These are phyloP conservation scores for Saccharomycopsis phalli DNA, from an alignment of 1,139 yeast species.

Conservation along the genomic window DNA sequence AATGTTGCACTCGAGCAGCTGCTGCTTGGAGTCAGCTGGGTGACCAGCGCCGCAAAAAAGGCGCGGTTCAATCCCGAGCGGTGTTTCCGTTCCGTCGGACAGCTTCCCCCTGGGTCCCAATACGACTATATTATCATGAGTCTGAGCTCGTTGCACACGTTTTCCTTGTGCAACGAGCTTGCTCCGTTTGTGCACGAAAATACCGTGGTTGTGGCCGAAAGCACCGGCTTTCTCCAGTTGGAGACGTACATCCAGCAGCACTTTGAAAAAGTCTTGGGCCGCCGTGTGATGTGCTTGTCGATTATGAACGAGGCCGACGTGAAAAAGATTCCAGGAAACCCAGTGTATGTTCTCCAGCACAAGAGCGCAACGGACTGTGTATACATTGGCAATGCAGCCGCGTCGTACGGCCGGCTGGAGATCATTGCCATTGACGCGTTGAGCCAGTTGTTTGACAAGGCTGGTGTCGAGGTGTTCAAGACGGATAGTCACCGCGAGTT, in stretches of 20 bases:
- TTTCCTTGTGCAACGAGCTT: slow-evolving; percentile 33
- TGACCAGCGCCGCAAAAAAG: slow-evolving; percentile 4
- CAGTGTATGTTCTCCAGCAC: slow-evolving; percentile 28
- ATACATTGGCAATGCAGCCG: slow-evolving; percentile 28
- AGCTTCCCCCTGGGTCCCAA: slow-evolving; percentile 22
- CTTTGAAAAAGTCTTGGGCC: slow-evolving; percentile 26
- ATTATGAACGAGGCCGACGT: slow-evolving; percentile 60
- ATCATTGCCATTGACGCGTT: slow-evolving; percentile 24
- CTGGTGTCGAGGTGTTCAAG: slow-evolving; percentile 37
- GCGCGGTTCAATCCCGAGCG: slow-evolving; percentile 3
- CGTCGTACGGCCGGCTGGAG: slow-evolving; percentile 24
- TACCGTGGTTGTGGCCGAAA: slow-evolving; percentile 53
- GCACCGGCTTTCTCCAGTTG: slow-evolving; percentile 61
- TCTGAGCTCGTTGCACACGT: slow-evolving; percentile 38
- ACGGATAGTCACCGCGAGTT: slow-evolving; percentile 50
- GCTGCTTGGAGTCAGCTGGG: slow-evolving; percentile 6
- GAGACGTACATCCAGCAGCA: slow-evolving; percentile 52
- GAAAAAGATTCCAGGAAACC: slow-evolving; percentile 32
- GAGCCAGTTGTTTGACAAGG: slow-evolving; percentile 24
- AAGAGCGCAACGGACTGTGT: slow-evolving; percentile 27
- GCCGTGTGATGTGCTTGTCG: slow-evolving; percentile 40
- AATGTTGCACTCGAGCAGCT: no score
- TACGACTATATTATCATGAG: slow-evolving; percentile 44
- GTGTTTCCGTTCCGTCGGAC: not conserved
- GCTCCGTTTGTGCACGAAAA: slow-evolving; percentile 29